Conservation (phyloP, 176 grass and related monocot species). For the Aegilops longissima region DNA sequence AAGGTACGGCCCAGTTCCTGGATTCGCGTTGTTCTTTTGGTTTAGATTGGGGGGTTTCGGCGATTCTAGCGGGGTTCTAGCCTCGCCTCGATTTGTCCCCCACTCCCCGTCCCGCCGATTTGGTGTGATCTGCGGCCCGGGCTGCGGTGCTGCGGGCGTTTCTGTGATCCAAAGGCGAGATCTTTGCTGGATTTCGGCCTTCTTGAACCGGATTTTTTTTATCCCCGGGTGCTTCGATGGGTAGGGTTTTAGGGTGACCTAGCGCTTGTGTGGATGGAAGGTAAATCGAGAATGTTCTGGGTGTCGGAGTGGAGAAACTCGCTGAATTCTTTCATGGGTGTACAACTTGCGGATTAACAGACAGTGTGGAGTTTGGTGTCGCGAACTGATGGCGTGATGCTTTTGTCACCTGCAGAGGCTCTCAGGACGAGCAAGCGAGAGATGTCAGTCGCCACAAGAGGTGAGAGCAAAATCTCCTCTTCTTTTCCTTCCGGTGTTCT, state of each 20-base stretch:
- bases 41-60: neutral
- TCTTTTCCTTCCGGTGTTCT: neutral
- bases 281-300: neutral
- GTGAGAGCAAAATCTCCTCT: constrained; percentile 37
- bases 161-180: neutral
- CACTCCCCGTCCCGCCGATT: neutral
- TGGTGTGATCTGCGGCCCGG: neutral
- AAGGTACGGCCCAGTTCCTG: constrained; percentile 49
- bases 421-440: constrained; percentile 96
- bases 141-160: neutral
- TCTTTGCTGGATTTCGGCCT: constrained; percentile 26
- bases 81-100: neutral
- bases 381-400: neutral
- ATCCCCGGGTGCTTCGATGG: neutral
- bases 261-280: neutral
- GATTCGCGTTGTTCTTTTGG: constrained; percentile 8
- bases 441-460: constrained; percentile 80
- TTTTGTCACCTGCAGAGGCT: constrained; percentile 55
- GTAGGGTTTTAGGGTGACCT: constrained; percentile 25
- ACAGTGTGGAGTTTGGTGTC: neutral
- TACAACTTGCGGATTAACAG: neutral
- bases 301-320: neutral
- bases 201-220: neutral
- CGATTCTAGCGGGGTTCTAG: neutral
- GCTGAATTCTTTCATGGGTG: neutral